Evolutionary conservation across 78 protist genomes (phyloP), one percentile per base, ranked within the genome.

Genomic region (Dictyostelium intermedium): DNA sequence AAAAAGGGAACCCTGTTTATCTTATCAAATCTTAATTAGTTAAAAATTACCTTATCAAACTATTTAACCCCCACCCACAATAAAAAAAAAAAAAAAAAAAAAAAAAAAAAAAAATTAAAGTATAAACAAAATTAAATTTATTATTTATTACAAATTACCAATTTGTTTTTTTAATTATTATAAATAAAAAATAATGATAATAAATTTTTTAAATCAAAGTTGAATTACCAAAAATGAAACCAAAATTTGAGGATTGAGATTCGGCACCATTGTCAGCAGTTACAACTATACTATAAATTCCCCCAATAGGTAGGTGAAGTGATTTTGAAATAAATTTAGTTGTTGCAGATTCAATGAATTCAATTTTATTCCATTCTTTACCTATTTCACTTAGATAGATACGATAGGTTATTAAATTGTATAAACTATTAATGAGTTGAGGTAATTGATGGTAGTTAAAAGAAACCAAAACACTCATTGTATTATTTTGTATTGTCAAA

Each of bases 201-300:
- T 39, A 39, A 4, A 5, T 5, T 39, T 39, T 45, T 45, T 45
- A 66, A 27, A 66, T 25, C 3, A 30, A 27, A 3, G 74, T 66
- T 66, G 35, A 30, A 72, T 72, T 34, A 34, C 39, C 23, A 72
- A 30, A 72, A 34, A 77, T 77, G 5, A 50, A 80, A 23, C 25
- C 84, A 80, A 30, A 47, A 47, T 80, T 80, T 5, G 84, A 80
- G 6, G 39, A 16, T 27, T 80, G 84, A 14, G 70, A 47, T 47
- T 80, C 84, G 5, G 56, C 14, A 5, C 84, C 84, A 80, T 80
- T 80, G 11, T 77, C 82, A 10, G 61, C 79, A 16, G 82, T 76
- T 14, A 47, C 84, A 10, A 80, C 72, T 32, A 80, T n/a, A 16
- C 41, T 25, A 30, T 80, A 80, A 5, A 50, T 14, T 25, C 41